A percentile compares a stretch with the other conserved stretches of the same genome.
phyloP scores from a whole-genome alignment of 441 rosid species.

The Arabidopsis hybrid region DNA sequence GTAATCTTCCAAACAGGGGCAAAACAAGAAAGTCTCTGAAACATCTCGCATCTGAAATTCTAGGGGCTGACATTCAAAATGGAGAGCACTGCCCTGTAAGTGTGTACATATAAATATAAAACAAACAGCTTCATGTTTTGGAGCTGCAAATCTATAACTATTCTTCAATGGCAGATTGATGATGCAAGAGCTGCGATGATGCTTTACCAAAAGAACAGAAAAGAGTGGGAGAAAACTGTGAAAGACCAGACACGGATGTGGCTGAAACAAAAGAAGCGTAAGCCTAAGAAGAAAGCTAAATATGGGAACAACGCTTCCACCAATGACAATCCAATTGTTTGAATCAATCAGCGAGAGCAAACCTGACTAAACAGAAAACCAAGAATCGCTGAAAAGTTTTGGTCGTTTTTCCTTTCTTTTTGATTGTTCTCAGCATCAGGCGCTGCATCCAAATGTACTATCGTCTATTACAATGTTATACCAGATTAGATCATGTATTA shows the following conservation, averaged over 20 bases:
- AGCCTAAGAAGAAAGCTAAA: conserved; percentile 65
- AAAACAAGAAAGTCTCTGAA: conserved; percentile 70
- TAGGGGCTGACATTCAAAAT: conserved; percentile 79
- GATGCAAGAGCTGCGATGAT: conserved; percentile 97
- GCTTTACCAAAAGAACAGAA: conserved; percentile 74
- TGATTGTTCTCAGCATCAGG: conserved; percentile 9
- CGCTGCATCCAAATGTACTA: conserved; percentile 5
- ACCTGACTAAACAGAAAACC: conserved; percentile 10
- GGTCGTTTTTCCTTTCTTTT: neutral
- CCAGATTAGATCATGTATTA: conserved; percentile 25
- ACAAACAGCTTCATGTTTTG: neutral
- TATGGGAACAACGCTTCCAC: conserved; percentile 31
- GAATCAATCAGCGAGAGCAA: conserved; percentile 30
- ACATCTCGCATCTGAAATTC: conserved; percentile 83
- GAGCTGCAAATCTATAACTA: neutral
- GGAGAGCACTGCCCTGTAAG: conserved; percentile 98
- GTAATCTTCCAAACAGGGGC: conserved; percentile 55
- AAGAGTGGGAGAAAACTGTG: conserved; percentile 76
- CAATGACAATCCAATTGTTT: conserved; percentile 24
- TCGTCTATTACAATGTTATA: conserved; percentile 10
- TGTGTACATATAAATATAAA: conserved; percentile 27
- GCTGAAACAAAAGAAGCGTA: conserved; percentile 73
- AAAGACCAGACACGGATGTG: conserved; percentile 67
- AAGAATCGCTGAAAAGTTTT: conserved; percentile 33
- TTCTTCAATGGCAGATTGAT: conserved; percentile 57